Conservation (phyloP, 345 rosid genomes). For the Angophora floribunda region DNA sequence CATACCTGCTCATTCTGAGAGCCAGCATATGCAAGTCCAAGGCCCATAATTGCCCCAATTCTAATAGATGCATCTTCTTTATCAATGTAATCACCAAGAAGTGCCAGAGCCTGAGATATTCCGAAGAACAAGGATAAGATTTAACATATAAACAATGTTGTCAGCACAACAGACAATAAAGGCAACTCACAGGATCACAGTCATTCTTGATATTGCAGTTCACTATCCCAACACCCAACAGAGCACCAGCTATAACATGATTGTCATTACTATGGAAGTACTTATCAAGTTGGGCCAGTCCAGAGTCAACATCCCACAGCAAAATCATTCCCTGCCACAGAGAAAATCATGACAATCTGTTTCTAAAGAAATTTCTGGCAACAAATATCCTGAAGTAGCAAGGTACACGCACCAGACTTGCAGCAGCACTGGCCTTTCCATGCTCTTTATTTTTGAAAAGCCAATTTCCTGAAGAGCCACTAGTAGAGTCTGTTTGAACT, state of each 20-base stretch:
- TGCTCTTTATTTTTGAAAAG: slow-evolving; percentile 96
- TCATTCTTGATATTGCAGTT: slow-evolving; percentile 78
- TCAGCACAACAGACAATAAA: not conserved
- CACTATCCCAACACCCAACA: slow-evolving; percentile 87
- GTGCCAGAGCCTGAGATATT: slow-evolving; percentile 69
- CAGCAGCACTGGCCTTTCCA: slow-evolving; percentile 91
- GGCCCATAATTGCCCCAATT: slow-evolving; percentile 95
- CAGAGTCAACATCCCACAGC: slow-evolving; percentile 89
- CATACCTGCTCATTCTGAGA: slow-evolving; percentile 39
- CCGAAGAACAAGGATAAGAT: slow-evolving; percentile 9
- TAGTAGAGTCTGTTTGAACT: slow-evolving; percentile 58
- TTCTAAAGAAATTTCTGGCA: not conserved
- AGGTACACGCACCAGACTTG: slow-evolving; percentile 64
- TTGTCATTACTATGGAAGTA: slow-evolving; percentile 78
- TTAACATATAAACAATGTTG: not conserved
- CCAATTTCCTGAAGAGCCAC: slow-evolving; percentile 75
- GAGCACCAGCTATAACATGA: slow-evolving; percentile 81
- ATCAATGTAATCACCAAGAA: slow-evolving; percentile 52
- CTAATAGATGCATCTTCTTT: slow-evolving; percentile 75
- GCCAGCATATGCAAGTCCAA: slow-evolving; percentile 93
- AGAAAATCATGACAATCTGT: not conserved
- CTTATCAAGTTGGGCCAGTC: slow-evolving; percentile 86
- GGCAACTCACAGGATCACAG: slow-evolving; percentile 79
- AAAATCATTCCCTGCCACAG: slow-evolving; percentile 75
- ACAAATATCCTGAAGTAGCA: not conserved